These are phyloP conservation scores for Alternaria viburni DNA, from an alignment of 2,329 filamentous ascomycete genomes.

Conservation along the genomic window DNA sequence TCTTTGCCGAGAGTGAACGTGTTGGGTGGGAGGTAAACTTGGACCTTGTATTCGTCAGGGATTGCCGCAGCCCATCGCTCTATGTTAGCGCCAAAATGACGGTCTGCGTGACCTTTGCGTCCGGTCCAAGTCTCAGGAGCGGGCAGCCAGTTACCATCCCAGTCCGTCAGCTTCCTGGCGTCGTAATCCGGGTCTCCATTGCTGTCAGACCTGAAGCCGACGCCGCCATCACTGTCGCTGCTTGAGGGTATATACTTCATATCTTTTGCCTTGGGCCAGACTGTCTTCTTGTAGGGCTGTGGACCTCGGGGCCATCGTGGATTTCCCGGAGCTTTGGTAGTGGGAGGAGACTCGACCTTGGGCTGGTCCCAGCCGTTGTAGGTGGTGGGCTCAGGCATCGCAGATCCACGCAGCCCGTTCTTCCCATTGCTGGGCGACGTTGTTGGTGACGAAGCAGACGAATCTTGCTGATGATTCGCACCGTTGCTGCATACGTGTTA, in stretches of 20 bases:
- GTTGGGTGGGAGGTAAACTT: background rate
- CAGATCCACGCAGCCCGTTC: background rate
- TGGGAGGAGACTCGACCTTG: background rate
- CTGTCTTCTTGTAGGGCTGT: constrained; percentile 11
- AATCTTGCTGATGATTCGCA: background rate
- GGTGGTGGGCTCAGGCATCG: constrained; percentile 20
- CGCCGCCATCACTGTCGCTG: constrained; percentile 32
- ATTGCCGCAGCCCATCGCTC: constrained; percentile 39
- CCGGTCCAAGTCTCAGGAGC: constrained; percentile 56
- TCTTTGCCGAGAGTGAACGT: constrained; percentile 22
- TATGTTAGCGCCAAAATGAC: constrained; percentile 42
- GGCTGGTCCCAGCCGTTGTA: constrained; percentile 17
- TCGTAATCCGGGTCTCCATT: constrained; percentile 44
- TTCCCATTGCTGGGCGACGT: constrained; percentile 3
- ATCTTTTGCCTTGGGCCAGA: constrained; percentile 39
- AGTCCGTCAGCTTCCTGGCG: constrained; percentile 50
- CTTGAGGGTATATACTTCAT: constrained; percentile 27
- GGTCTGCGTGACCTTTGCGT: constrained; percentile 38
- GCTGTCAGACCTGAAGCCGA: constrained; percentile 33
- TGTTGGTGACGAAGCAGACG: constrained; percentile 2
- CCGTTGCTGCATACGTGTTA: constrained; percentile 2
- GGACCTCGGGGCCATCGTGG: constrained; percentile 16
- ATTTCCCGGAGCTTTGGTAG: constrained; percentile 15
- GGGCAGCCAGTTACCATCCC: constrained; percentile 55
- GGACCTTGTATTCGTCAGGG: background rate